phyloP scores from a whole-genome alignment of 768 basidiomycete genomes.

The Cyathus striatus region DNA sequence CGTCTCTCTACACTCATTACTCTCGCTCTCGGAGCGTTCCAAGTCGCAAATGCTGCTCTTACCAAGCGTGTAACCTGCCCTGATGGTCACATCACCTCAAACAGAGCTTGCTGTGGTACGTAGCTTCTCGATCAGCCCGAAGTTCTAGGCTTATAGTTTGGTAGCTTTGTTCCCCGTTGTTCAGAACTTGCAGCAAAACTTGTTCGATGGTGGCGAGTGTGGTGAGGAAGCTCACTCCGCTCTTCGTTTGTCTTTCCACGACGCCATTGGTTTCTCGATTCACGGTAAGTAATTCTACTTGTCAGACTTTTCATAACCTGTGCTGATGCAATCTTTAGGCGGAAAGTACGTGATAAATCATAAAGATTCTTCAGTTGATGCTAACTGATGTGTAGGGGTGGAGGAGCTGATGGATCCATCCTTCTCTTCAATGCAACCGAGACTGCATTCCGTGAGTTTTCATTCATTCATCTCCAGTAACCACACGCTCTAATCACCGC shows the following conservation, averaged over 20 bases:
- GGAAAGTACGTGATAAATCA: not conserved
- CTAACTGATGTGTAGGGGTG: slow-evolving; percentile 3
- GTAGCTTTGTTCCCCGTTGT: slow-evolving; percentile 15
- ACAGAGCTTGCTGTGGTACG: slow-evolving; percentile 4
- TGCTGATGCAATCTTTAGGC: not conserved
- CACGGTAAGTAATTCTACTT: slow-evolving; percentile 2
- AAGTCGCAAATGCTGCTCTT: slow-evolving; percentile 2
- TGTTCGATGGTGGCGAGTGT: slow-evolving; percentile 29
- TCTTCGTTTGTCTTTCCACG: slow-evolving; percentile 16
- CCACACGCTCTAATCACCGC: not conserved
- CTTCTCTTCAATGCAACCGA: slow-evolving; percentile 18
- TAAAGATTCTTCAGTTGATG: not conserved
- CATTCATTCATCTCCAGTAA: not conserved
- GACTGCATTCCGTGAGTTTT: slow-evolving; percentile 13
- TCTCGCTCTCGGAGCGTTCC: not conserved
- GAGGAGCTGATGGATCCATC: slow-evolving; percentile 25
- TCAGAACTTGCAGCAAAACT: slow-evolving; percentile 23
- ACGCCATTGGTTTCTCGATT: slow-evolving; percentile 9
- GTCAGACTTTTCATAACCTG: not conserved
- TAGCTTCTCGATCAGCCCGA: not conserved
- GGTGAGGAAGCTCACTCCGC: slow-evolving; percentile 22
- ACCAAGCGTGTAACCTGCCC: slow-evolving; percentile 5
- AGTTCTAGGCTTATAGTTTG: not conserved
- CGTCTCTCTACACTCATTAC: not conserved
- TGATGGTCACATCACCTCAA: slow-evolving; percentile 4